Base-by-base conservation (phyloP, 306 rosid species). In the Prosopis cineraria region DNA sequence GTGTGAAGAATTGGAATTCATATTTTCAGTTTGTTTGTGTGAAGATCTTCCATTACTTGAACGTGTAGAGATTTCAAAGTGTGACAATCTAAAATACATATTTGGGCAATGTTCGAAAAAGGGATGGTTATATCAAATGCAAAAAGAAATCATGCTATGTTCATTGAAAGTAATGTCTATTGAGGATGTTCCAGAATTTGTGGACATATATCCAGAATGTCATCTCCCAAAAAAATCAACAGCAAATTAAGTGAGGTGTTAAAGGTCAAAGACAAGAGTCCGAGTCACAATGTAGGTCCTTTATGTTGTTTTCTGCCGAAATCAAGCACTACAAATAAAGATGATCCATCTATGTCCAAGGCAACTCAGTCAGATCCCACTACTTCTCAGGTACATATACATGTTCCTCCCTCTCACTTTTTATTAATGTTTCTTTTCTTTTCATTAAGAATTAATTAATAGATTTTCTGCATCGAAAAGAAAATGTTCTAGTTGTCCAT, bases 31-130 rank as follows among this genome's bases (percentile, higher is more conserved):
- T n/a, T n/a, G n/a, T n/a, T n/a, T n/a, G n/a, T n/a, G n/a, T n/a
- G 59, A 73, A 2, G 68, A 56, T 8, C 79, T 78, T 78, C 41
- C 7, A 13, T 76, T 36, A 13, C 14, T 82, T 45, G 80, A 78
- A 67, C 10, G 22, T 56, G 52, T 78, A 36, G 12, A 17, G 1
- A 39, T 83, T 47, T 12, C 24, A 2, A 2, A 14, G 6, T 37
- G 44, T 34, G 6, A 6, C 25, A 16, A 59, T 44, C 40, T 83
- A 68, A 48, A 62, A 68, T 60, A 59, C 5, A 11, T 83, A 41
- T 83, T 83, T 22, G 73, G 80, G 37, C 73, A 55, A 44, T 4
- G 10, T 14, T 17, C 14, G 24, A 6, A 56, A 7, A 33, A 56
- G 63, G 33, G 33, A 13, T 16, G 6, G 25, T 24, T 24, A 29